These are phyloP conservation scores for Globisporangium okanoganense DNA, from an alignment of 352 stramenopile species.

Conservation along the genomic window DNA sequence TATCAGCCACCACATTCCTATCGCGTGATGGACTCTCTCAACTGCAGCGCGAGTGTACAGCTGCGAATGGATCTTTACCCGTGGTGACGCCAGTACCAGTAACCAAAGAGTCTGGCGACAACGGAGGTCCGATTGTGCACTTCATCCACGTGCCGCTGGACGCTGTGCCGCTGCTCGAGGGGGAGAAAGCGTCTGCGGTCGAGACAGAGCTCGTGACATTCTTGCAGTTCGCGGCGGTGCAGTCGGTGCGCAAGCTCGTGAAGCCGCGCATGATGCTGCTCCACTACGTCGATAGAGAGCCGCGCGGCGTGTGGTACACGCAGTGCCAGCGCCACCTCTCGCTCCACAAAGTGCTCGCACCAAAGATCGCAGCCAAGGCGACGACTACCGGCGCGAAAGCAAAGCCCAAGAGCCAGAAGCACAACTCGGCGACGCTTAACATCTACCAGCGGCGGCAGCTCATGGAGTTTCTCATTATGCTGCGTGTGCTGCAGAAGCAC, in stretches of 20 bases:
- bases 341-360: conserved; percentile 33
- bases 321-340: conserved; percentile 42
- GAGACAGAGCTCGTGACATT: conserved; percentile 30
- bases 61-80: not conserved
- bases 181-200: not conserved
- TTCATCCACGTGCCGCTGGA: conserved; percentile 31
- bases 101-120: not conserved
- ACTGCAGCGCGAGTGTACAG: not conserved
- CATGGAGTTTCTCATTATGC: conserved; percentile 32
- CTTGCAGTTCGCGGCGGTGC: conserved; percentile 34
- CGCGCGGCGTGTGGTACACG: conserved; percentile 39
- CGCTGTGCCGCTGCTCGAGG: conserved; percentile 14
- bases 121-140: conserved; percentile 19
- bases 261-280: conserved; percentile 30
- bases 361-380: conserved; percentile 12
- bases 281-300: conserved; percentile 32
- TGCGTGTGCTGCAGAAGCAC: conserved; percentile 29
- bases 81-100: not conserved
- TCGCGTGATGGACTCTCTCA: not conserved
- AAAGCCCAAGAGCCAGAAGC: not conserved
- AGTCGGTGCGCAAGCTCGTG: conserved; percentile 23
- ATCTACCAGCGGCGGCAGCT: conserved; percentile 24
- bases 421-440: conserved; percentile 2
- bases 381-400: not conserved
- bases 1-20: conserved; percentile 22